A percentile compares a stretch with the other conserved stretches of the same genome.
These are phyloP conservation scores for Hortaea sp. DNA, from an alignment of 2,329 filamentous ascomycete genomes.

Conservation along the genomic window DNA sequence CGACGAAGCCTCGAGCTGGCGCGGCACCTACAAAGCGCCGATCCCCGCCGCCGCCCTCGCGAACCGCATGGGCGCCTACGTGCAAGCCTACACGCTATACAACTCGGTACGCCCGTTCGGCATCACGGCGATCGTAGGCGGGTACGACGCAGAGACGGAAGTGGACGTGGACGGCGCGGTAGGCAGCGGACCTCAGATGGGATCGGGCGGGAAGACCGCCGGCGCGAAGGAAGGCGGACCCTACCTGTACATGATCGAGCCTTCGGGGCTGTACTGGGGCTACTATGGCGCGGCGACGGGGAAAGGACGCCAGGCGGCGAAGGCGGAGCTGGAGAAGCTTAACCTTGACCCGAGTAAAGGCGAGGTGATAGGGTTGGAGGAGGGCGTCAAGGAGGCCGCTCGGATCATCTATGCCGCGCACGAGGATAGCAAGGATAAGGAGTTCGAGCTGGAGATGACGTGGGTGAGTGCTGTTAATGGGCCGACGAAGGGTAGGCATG, in stretches of 20 bases:
- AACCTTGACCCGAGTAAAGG: constrained; percentile 56
- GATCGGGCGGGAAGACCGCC: constrained; percentile 72
- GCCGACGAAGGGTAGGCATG: constrained; percentile 83
- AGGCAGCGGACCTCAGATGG: constrained; percentile 65
- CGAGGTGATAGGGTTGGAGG: constrained; percentile 64
- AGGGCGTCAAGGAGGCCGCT: constrained; percentile 92
- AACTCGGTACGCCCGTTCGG: constrained; percentile 94
- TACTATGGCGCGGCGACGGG: constrained; percentile 97
- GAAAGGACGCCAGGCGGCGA: constrained; percentile 92
- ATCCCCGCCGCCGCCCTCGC: constrained; percentile 84
- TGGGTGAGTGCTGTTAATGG: constrained; percentile 84
- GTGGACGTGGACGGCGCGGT: constrained; percentile 83
- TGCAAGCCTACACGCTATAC: constrained; percentile 96
- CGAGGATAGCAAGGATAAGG: constrained; percentile 99
- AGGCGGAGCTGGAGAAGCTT: constrained; percentile 96
- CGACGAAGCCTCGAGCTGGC: constrained; percentile 87
- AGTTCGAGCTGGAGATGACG: constrained; percentile 98
- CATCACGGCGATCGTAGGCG: constrained; percentile 86
- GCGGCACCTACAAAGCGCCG: constrained; percentile 85
- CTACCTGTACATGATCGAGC: constrained; percentile 97
- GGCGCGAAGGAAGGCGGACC: constrained; percentile 75
- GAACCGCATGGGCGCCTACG: constrained; percentile 86
- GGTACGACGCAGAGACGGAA: constrained; percentile 84
- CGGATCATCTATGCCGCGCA: constrained; percentile 96
- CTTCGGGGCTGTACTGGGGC: constrained; percentile 93